These are phyloP conservation scores for Ascochyta lentis DNA, from an alignment of 2,329 filamentous ascomycete species.

Conservation along the genomic window DNA sequence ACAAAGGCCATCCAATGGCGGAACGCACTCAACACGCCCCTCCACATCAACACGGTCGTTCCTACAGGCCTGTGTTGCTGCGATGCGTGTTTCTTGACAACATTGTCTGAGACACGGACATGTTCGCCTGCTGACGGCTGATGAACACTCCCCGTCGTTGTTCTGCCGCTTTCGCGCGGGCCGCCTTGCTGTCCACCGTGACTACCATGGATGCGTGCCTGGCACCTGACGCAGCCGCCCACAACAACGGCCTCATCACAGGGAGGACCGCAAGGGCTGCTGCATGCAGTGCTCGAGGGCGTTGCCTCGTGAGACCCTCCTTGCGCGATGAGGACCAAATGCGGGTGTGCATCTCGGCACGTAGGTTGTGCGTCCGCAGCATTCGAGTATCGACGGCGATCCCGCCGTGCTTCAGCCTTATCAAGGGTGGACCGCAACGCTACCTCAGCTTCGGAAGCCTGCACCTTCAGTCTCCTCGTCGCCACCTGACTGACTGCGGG, in stretches of 20 bases:
- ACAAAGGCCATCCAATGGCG: conserved; percentile 38
- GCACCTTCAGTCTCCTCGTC: conserved; percentile 4
- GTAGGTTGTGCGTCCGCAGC: conserved; percentile 23
- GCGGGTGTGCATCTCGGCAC: conserved; percentile 24
- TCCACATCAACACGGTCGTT: conserved; percentile 20
- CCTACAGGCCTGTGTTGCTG: conserved; percentile 26
- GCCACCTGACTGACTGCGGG: conserved; percentile 9
- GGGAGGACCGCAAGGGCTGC: conserved; percentile 19
- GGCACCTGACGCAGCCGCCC: conserved; percentile 15
- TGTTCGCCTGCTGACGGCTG: conserved; percentile 16
- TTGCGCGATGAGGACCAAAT: conserved; percentile 20
- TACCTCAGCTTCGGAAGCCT: conserved; percentile 9
- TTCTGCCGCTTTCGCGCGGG: conserved; percentile 31
- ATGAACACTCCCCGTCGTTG: conserved; percentile 28
- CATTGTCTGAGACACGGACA: conserved; percentile 5
- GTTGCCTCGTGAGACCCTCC: conserved; percentile 29
- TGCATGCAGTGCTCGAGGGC: conserved; percentile 21
- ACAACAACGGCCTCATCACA: conserved; percentile 21
- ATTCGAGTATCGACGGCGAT: conserved; percentile 4
- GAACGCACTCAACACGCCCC: conserved; percentile 23
- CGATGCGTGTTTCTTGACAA: conserved; percentile 19
- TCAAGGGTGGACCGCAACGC: conserved; percentile 22
- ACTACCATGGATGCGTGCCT: conserved; percentile 29
- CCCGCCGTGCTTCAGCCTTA: conserved; percentile 41
- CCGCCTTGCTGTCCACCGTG: conserved; percentile 36